Conservation (phyloP, 768 basidiomycete genomes). For the Boletus vinaceobasis region DNA sequence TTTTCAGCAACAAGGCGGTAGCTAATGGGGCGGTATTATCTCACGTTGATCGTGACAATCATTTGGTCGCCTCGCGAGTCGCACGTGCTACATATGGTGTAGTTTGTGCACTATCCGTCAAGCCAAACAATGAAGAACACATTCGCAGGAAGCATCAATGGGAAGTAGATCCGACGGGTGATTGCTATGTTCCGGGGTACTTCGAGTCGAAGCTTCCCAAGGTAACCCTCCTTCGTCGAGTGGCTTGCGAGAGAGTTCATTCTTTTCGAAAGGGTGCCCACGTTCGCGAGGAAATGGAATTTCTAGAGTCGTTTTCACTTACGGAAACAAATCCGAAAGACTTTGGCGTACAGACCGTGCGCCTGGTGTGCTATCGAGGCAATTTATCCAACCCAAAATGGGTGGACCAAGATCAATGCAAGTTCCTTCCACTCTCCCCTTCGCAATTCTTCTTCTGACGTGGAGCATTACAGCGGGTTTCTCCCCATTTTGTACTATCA, state of each 20-base stretch:
- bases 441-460: not conserved
- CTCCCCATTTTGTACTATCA: constrained; percentile 1
- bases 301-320: constrained; percentile 10
- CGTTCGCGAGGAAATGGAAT: constrained; percentile 4
- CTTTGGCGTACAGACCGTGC: constrained; percentile 5
- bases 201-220: constrained; percentile 13
- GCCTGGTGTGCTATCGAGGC: constrained; percentile 10
- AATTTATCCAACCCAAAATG: constrained; percentile 6
- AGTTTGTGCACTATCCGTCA: constrained; percentile 1
- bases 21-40: constrained; percentile 9
- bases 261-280: not conserved
- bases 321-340: not conserved
- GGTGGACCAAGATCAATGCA: constrained; percentile 14
- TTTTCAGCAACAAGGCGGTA: constrained; percentile 8
- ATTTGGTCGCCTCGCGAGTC: not conserved
- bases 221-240: not conserved
- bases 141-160: constrained; percentile 4
- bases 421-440: not conserved
- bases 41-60: not conserved
- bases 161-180: constrained; percentile 8
- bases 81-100: constrained; percentile 6
- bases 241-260: not conserved
- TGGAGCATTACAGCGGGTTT: not conserved
- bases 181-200: constrained; percentile 10
- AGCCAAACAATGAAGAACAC: constrained; percentile 2